Percentiles rank a stretch among this genome's conserved stretches.
phyloP scores from a whole-genome alignment of 257 asterid species.

The Solanum ahanhuiri region DNA sequence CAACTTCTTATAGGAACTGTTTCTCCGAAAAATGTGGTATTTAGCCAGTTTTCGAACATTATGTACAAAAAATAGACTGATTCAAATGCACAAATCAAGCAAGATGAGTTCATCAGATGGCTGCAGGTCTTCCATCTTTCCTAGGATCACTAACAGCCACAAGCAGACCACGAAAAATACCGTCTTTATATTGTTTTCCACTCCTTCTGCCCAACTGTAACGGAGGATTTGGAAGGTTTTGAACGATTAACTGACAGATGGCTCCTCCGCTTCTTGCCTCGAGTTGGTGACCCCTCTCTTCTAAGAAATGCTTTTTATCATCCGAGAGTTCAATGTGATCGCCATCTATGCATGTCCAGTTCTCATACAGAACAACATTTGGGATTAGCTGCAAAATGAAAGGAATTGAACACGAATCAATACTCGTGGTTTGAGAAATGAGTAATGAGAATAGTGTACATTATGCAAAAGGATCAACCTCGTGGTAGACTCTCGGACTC shows the following conservation, averaged over 20 bases:
- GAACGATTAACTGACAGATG: slow-evolving; percentile 74
- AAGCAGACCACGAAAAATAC: slow-evolving; percentile 35
- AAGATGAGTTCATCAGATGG: slow-evolving; percentile 29
- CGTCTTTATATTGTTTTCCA: slow-evolving; percentile 15
- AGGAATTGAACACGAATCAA: not conserved
- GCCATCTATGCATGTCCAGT: slow-evolving; percentile 74
- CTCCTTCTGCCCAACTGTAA: slow-evolving; percentile 7
- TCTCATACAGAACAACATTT: slow-evolving; percentile 61
- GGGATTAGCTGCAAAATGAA: slow-evolving; percentile 55
- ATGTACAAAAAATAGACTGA: not conserved
- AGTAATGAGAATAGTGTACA: not conserved
- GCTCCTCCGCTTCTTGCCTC: slow-evolving; percentile 60
- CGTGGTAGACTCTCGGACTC: slow-evolving; percentile 76
- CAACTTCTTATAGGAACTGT: not conserved
- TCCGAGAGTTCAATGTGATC: slow-evolving; percentile 67
- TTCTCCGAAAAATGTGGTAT: not conserved
- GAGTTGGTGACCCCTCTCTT: slow-evolving; percentile 58
- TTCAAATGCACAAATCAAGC: not conserved
- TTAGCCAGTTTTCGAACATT: not conserved
- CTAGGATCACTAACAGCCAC: slow-evolving; percentile 86
- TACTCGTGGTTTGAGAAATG: not conserved
- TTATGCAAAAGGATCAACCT: slow-evolving; percentile 25
- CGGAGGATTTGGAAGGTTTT: slow-evolving; percentile 15
- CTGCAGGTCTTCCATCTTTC: slow-evolving; percentile 88
- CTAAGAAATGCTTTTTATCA: slow-evolving; percentile 41